phyloP scores from a whole-genome alignment of 2,329 filamentous ascomycete species.

The Chaetothyriales sp. region DNA sequence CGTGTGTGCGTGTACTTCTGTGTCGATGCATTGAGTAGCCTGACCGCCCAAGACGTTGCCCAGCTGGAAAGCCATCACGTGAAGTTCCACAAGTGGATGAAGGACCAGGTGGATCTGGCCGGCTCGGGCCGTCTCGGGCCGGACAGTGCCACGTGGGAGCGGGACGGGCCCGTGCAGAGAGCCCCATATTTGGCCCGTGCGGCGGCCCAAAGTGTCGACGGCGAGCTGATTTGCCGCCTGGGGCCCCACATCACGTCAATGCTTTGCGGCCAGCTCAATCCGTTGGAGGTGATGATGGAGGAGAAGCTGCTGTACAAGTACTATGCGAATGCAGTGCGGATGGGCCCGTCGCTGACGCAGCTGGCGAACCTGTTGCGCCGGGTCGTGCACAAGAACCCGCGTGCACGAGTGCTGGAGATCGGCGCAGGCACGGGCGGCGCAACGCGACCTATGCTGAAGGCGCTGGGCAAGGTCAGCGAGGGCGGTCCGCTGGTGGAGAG shows the following conservation, averaged over 20 bases:
- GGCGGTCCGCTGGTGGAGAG: background rate
- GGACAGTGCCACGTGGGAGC: too few relatives aligned
- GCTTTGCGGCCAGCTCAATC: constrained; percentile 12
- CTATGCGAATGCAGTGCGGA: constrained; percentile 5
- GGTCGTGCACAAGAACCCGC: constrained; percentile 10
- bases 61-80: too few relatives aligned
- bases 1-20: too few relatives aligned
- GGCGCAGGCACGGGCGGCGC: constrained; percentile 21
- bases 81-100: too few relatives aligned
- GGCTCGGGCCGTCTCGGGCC: too few relatives aligned
- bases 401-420: constrained; percentile 14
- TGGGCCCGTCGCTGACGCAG: background rate
- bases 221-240: background rate
- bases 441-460: constrained; percentile 10
- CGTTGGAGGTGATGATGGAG: constrained; percentile 1
- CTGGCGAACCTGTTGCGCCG: background rate
- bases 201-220: background rate
- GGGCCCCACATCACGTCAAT: constrained; percentile 9
- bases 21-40: too few relatives aligned
- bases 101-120: too few relatives aligned
- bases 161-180: too few relatives aligned
- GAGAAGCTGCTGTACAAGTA: constrained; percentile 13
- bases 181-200: too few relatives aligned
- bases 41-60: too few relatives aligned
- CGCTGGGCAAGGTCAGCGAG: constrained; percentile 5